Evolutionary conservation across 1,284 basidiomycete species (phyloP).

Genomic region (Fistulinella cinereoalba): DNA sequence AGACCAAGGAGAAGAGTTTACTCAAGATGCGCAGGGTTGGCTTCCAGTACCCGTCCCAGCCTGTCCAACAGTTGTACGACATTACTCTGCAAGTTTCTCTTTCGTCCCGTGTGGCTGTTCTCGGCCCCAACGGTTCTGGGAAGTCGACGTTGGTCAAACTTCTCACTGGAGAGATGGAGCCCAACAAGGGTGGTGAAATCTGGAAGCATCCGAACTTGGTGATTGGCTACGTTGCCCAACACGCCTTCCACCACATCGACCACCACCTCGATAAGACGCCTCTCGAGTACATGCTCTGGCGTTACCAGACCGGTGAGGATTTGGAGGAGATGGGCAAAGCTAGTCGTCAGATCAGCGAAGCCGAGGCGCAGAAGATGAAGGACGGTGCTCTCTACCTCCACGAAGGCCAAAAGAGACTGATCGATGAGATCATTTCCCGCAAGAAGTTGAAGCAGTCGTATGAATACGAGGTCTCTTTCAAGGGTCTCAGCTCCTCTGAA

Average conservation of each 20-base stretch:
- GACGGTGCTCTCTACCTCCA: slow-evolving; percentile 84
- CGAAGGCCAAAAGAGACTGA: slow-evolving; percentile 92
- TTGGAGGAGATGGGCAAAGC: slow-evolving; percentile 95
- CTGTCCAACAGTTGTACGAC: slow-evolving; percentile 89
- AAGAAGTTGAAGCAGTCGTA: slow-evolving; percentile 99
- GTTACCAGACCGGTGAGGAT: slow-evolving; percentile 99
- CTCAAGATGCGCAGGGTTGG: slow-evolving; percentile 98
- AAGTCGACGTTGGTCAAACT: slow-evolving; percentile 99
- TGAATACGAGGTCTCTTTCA: slow-evolving; percentile 96
- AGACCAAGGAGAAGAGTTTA: slow-evolving; percentile 98
- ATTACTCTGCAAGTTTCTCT: slow-evolving; percentile 95
- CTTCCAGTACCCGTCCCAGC: slow-evolving; percentile 91
- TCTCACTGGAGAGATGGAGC: slow-evolving; percentile 95
- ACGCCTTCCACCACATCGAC: slow-evolving; percentile 99
- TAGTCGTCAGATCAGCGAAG: slow-evolving; percentile 81
- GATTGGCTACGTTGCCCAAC: slow-evolving; percentile 97
- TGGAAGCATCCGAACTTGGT: slow-evolving; percentile 99
- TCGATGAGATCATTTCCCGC: slow-evolving; percentile 87
- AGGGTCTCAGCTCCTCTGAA: slow-evolving; percentile 88
- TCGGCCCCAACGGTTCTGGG: slow-evolving; percentile 97
- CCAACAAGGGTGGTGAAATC: slow-evolving; percentile 94
- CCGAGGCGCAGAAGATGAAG: slow-evolving; percentile 95
- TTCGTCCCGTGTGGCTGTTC: slow-evolving; percentile 94
- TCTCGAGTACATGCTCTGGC: slow-evolving; percentile 98
- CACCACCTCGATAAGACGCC: slow-evolving; percentile 97